Conservation (phyloP, 495 filamentous ascomycete species). For the Immersiella caudata region DNA sequence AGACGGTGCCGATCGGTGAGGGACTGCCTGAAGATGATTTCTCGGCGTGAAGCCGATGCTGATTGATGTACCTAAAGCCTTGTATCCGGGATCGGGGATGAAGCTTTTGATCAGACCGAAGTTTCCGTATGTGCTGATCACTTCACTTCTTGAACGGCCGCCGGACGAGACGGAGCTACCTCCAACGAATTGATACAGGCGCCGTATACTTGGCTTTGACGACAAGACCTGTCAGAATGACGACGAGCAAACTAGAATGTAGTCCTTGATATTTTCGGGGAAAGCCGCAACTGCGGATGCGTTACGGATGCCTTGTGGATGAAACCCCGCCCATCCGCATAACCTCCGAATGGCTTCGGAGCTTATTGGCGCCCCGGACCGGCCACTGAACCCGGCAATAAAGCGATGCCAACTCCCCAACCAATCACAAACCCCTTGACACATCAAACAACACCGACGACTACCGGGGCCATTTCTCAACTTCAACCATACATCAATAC, state of each 20-base stretch:
- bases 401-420: neutral
- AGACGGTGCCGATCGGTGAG: constrained; percentile 15
- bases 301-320: too few species aligned
- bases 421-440: neutral
- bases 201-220: too few species aligned
- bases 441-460: neutral
- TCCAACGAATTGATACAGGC: too few species aligned
- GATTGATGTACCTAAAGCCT: neutral
- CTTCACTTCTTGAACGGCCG: neutral
- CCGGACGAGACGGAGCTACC: neutral
- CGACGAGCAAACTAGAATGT: too few species aligned
- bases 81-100: neutral
- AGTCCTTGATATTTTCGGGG: too few species aligned
- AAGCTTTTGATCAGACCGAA: neutral
- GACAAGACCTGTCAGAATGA: too few species aligned
- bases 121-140: neutral
- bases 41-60: neutral
- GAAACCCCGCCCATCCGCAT: neutral
- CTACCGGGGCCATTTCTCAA: neutral
- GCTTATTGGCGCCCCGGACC: neutral
- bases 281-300: too few species aligned
- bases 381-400: neutral
- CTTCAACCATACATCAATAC: neutral
- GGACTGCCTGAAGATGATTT: constrained; percentile 15
- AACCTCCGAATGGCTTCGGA: neutral